Evolutionary conservation across 208 protist genomes (phyloP).

Genomic region (Acanthamoeba quina): DNA sequence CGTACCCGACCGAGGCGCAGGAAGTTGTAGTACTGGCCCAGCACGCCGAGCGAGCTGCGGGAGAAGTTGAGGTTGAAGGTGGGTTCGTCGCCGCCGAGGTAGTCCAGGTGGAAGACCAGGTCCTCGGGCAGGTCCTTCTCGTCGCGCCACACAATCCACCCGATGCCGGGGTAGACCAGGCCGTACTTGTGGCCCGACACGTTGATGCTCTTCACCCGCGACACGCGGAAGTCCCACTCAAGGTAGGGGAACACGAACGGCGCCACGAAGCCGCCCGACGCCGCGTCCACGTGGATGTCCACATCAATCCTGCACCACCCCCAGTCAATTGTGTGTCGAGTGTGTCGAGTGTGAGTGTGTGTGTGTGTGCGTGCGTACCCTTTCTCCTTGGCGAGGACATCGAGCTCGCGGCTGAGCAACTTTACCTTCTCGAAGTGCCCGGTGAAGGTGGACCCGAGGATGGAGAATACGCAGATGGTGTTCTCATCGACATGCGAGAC

Average conservation of each 20-base stretch:
- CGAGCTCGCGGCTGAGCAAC: constrained; percentile 63
- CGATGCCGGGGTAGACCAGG: constrained; percentile 70
- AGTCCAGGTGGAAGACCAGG: constrained; percentile 77
- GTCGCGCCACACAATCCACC: constrained; percentile 80
- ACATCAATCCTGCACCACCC: constrained; percentile 62
- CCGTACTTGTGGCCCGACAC: constrained; percentile 79
- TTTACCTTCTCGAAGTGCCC: constrained; percentile 81
- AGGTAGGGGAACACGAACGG: constrained; percentile 77
- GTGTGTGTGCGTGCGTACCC: background rate
- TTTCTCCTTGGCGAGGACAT: constrained; percentile 70
- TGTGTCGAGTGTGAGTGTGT: too few species aligned
- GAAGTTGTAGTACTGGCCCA: constrained; percentile 79
- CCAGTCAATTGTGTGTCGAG: too few species aligned
- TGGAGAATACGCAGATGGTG: constrained; percentile 80
- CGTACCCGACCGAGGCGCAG: constrained; percentile 72
- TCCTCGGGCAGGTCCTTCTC: constrained; percentile 78
- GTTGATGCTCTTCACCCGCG: constrained; percentile 77
- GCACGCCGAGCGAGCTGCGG: constrained; percentile 57
- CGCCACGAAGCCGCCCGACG: constrained; percentile 82
- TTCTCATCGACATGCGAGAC: constrained; percentile 76
- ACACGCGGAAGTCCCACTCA: constrained; percentile 77
- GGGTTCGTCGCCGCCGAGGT: constrained; percentile 74
- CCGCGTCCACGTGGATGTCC: constrained; percentile 83
- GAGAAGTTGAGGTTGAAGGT: constrained; percentile 80
- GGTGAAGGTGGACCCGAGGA: constrained; percentile 79